These are phyloP conservation scores for Neofusicoccum sp. DNA, from an alignment of 2,329 filamentous ascomycete species.

Conservation along the genomic window DNA sequence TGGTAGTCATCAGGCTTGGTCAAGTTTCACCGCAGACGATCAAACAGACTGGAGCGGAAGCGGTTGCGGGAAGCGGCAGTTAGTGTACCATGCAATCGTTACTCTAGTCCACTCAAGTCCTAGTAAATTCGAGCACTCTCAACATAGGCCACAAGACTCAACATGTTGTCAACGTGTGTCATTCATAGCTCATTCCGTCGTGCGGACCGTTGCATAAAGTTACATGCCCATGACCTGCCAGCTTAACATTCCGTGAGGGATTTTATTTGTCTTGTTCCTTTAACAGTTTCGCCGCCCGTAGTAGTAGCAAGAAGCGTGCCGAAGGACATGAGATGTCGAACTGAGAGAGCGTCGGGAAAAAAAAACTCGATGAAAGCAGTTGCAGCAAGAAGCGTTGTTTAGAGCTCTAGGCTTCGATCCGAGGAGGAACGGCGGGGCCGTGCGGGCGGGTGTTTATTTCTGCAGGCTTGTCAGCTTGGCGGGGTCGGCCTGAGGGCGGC, in stretches of 20 bases:
- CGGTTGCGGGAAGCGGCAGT: no score
- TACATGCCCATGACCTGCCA: slow-evolving; percentile 4
- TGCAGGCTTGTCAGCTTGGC: slow-evolving; percentile 4
- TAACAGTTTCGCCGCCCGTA: background rate
- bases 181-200: background rate
- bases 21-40: no score
- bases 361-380: slow-evolving; percentile 3
- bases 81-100: no score
- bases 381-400: background rate
- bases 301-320: background rate
- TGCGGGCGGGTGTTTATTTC: slow-evolving; percentile 14
- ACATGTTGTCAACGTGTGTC: background rate
- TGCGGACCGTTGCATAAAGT: no score
- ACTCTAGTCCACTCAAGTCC: no score
- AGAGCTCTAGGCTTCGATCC: slow-evolving; percentile 3
- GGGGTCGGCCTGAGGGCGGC: background rate
- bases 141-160: no score
- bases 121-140: no score
- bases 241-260: background rate
- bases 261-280: background rate
- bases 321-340: background rate
- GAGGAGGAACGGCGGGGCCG: background rate
- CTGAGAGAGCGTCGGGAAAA: background rate
- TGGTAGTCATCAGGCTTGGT: no score
- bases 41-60: no score